These are phyloP conservation scores for Tylopilus vinaceipallidus DNA, from an alignment of 768 basidiomycete species.

Conservation along the genomic window DNA sequence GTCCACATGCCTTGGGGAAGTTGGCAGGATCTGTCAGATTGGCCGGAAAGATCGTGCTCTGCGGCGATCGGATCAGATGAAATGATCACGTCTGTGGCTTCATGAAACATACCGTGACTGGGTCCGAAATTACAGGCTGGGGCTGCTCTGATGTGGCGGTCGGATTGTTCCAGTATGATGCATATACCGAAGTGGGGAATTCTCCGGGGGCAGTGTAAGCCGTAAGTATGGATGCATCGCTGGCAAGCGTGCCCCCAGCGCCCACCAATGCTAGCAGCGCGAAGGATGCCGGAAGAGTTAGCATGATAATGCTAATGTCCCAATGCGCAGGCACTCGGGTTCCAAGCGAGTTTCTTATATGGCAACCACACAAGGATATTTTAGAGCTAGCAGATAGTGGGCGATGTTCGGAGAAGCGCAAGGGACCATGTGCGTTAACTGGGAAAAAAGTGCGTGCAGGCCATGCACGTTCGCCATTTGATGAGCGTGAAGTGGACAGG, in stretches of 20 bases:
- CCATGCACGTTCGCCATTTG: slow-evolving; percentile 16
- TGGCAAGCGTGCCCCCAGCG: not conserved
- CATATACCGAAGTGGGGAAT: slow-evolving; percentile 61
- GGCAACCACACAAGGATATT: not conserved
- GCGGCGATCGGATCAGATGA: not conserved
- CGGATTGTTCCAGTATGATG: slow-evolving; percentile 65
- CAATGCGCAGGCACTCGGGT: not conserved
- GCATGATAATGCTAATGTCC: slow-evolving; percentile 12
- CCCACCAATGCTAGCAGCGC: slow-evolving; percentile 11
- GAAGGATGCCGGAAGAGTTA: slow-evolving; percentile 9
- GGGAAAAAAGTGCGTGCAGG: not conserved
- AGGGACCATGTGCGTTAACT: not conserved
- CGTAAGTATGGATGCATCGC: slow-evolving; percentile 22
- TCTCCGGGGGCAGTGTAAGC: slow-evolving; percentile 58
- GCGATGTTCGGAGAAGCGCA: not conserved
- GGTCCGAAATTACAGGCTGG: slow-evolving; percentile 70
- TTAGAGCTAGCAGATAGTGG: not conserved
- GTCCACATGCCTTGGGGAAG: slow-evolving; percentile 44
- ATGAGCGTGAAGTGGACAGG: not conserved
- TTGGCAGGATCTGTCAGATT: slow-evolving; percentile 59
- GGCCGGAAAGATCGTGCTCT: slow-evolving; percentile 58
- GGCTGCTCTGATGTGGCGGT: slow-evolving; percentile 67
- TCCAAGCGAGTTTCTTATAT: slow-evolving; percentile 3
- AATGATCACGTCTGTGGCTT: not conserved
- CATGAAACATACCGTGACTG: slow-evolving; percentile 48